A percentile compares a stretch with the other conserved stretches of the same genome.
These are phyloP conservation scores for Prunus persica DNA, from an alignment of 306 rosid species.

Conservation along the genomic window DNA sequence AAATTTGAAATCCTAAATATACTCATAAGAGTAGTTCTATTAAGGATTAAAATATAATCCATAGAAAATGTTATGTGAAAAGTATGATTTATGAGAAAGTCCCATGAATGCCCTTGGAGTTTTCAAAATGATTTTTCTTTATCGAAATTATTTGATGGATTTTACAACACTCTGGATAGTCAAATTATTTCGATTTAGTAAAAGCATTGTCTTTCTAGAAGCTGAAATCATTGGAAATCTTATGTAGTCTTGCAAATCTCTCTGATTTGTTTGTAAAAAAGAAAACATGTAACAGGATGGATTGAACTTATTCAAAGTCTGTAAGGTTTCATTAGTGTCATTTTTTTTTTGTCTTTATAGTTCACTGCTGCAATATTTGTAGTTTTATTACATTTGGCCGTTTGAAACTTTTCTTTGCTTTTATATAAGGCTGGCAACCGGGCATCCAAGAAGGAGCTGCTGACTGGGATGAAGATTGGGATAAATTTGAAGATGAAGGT, in stretches of 20 bases:
- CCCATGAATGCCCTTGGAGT: neutral
- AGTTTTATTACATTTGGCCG: neutral
- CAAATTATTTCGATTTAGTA: neutral
- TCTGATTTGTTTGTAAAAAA: neutral
- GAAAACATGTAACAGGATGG: neutral
- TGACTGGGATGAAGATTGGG: constrained; percentile 99
- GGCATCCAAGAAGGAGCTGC: constrained; percentile 89
- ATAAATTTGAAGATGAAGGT: constrained; percentile 95
- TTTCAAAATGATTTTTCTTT: neutral
- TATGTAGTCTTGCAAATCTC: neutral
- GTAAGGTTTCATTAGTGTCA: constrained; percentile 12
- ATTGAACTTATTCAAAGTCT: neutral
- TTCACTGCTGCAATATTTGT: neutral
- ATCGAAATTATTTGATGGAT: neutral
- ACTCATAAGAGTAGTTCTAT: neutral
- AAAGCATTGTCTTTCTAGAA: neutral
- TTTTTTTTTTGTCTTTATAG: neutral
- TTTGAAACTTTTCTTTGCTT: constrained; percentile 14
- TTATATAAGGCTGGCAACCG: constrained; percentile 82
- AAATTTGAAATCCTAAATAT: neutral
- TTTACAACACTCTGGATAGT: neutral
- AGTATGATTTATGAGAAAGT: neutral
- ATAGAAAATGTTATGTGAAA: neutral
- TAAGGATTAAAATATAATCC: neutral
- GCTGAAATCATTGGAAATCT: neutral